Base-by-base conservation (phyloP, 2,329 filamentous ascomycete genomes). In the Botryotinia calthae region DNA sequence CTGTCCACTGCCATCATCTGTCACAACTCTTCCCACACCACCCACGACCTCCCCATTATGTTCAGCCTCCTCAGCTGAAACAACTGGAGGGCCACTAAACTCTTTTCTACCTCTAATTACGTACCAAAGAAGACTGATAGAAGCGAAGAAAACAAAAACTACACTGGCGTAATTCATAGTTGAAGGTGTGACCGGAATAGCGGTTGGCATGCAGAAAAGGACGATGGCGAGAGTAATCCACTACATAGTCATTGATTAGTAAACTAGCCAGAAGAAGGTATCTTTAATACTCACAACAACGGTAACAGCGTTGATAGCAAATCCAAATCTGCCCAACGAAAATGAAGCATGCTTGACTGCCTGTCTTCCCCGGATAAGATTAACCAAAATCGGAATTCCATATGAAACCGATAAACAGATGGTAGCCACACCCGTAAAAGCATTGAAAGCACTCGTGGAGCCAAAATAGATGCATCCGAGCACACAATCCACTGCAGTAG, bases 381-480 rank as follows among this genome's bases (percentile, higher is more conserved):
- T 91, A 73, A 95, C 90, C 18, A 94, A 82, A 71, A 95, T 93
- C 0, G 93, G 93, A 25, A 94, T 85, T 22, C 90, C 91, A 80
- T 95, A 95, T 0, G 91, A 93, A 6, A 90, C 89, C 0, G 89
- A 91, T 0, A 95, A 86, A 76, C 91, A 94, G 79, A 95, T 94
- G 7, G 92, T 94, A 1, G 92, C 92, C 1, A 94, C 91, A 42
- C 92, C 91, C 0, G 92, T 94, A 81, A 95, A 94, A 16, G 89
- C 90, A 84, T 91, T 92, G 84, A 95, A 95, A 0, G 93, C 93
- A 0, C 91, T 91, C 0, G 88, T 87, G 1, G 90, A 92, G 16
- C 93, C 93, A 76, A 95, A 93, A 83, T 93, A 95, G 81, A 95
- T 94, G 76, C 93, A 85, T 0, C 92, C 92, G 0, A 95, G 85